These are phyloP conservation scores for Meredithiella fracta DNA, from an alignment of 2,329 filamentous ascomycete species.

Conservation along the genomic window DNA sequence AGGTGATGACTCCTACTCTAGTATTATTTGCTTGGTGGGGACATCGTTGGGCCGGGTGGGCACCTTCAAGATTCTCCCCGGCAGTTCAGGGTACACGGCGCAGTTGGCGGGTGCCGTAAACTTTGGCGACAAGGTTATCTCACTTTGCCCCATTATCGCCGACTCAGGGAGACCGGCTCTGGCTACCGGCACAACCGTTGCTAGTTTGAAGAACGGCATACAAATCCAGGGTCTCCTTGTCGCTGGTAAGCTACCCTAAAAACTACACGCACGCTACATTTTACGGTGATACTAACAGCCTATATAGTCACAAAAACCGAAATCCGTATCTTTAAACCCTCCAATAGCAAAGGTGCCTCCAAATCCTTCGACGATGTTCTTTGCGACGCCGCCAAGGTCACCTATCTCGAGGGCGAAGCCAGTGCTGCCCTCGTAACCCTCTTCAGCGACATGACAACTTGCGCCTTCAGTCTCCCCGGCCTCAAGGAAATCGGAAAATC, in stretches of 20 bases:
- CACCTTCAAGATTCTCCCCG: conserved; percentile 80
- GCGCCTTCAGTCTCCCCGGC: conserved; percentile 73
- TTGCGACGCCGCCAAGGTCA: conserved; percentile 66
- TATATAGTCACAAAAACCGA: conserved; percentile 47
- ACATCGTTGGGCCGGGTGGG: conserved; percentile 69
- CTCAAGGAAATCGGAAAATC: conserved; percentile 67
- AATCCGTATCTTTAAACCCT: conserved; percentile 75
- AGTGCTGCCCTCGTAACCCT: conserved; percentile 68
- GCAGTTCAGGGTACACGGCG: conserved; percentile 54
- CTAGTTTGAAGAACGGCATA: conserved; percentile 55
- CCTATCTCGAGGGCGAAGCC: conserved; percentile 49
- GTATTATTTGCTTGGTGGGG: conserved; percentile 80
- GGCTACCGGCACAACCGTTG: conserved; percentile 60
- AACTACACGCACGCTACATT: not conserved
- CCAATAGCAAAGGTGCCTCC: conserved; percentile 73
- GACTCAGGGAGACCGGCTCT: conserved; percentile 60
- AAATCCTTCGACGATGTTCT: conserved; percentile 73
- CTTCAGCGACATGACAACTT: conserved; percentile 65
- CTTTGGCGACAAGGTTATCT: conserved; percentile 54
- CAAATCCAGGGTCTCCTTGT: conserved; percentile 70
- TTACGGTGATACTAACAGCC: not conserved
- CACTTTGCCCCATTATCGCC: conserved; percentile 62
- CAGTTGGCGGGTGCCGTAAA: conserved; percentile 51
- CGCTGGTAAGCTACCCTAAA: conserved; percentile 36
- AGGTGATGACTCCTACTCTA: conserved; percentile 89